Base-by-base conservation (phyloP, 305 asterid genomes). In the Solanum hybrid region DNA sequence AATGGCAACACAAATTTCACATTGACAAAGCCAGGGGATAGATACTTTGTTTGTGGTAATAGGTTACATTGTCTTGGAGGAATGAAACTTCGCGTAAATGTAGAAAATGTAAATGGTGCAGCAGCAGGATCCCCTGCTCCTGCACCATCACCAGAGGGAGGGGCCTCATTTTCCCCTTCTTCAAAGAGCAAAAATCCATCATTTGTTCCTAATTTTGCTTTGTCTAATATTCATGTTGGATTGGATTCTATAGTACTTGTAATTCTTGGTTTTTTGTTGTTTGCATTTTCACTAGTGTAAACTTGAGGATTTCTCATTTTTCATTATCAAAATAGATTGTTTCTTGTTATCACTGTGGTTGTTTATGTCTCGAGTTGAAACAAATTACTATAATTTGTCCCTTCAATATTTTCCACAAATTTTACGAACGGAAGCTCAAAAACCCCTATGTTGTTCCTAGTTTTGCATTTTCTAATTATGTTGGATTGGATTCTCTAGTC, bases 11-110 rank as follows among this genome's bases (percentile, higher is more conserved):
- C 98, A 40, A 4, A 96, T 0, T 60, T 92, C 36, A 88, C 92
- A 17, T 88, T 95, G 86, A 90, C 95, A 3, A 69, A 45, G 12
- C 92, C 95, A 0, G 98, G 97, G 2, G 95, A 95, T 13, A 92
- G 94, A 88, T 95, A 91, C 87, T 95, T 94, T n/a, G 88, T 94
- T 11, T 94, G 98, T 71, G 97, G 98, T 32, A 95, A 95, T 66
- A 93, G 93, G 90, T 36, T 96, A 90, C 95, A 95, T 86, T 96
- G 99, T 77, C 94, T 95, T 10, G 97, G 94, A 4, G 99, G 99
- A 71, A 93, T 95, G 99, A 96, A 96, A 66, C 94, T 96, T 86
- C 98, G 92, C 17, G 97, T 92, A 9, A 85, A 88, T 31, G 95
- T 94, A 4, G 88, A 78, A 4, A 89, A 60, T 3, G 71, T 2